Conservation (phyloP, 2,329 filamentous ascomycete species). For the Gaeumannomyces tritici region DNA sequence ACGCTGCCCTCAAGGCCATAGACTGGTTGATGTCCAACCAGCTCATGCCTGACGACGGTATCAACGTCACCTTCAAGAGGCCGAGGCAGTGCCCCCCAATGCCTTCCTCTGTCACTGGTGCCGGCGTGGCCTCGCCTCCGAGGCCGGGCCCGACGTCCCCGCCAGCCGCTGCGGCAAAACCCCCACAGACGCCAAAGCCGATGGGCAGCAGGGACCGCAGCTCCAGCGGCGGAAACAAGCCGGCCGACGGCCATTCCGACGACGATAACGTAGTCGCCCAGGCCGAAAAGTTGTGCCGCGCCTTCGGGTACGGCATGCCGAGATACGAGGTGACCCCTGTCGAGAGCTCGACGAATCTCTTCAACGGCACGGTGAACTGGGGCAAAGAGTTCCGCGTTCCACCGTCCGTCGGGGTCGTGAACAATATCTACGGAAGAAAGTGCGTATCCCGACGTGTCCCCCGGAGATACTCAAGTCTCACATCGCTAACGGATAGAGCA, state of each 20-base stretch:
- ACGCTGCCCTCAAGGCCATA: conserved; percentile 38
- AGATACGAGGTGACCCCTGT: conserved; percentile 1
- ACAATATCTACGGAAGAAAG: conserved; percentile 1
- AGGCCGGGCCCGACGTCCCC: neutral
- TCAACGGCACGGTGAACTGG: neutral
- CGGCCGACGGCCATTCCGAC: neutral
- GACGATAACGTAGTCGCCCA: conserved; percentile 4
- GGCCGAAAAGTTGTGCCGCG: conserved; percentile 12
- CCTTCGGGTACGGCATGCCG: conserved; percentile 1
- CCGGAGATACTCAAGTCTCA: neutral
- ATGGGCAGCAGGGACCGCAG: conserved; percentile 5
- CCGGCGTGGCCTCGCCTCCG: neutral
- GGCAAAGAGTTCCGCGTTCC: neutral
- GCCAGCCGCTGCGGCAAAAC: neutral
- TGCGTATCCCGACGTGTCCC: neutral
- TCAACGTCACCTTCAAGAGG: conserved; percentile 11
- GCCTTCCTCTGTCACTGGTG: neutral
- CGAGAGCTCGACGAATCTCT: neutral
- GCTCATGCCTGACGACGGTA: conserved; percentile 16
- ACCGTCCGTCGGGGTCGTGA: neutral
- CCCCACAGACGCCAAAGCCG: neutral
- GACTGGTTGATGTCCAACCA: conserved; percentile 25
- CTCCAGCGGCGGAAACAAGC: neutral
- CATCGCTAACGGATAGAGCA: neutral
- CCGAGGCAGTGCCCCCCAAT: neutral